Conservation (phyloP, 1,139 yeast species). For the Debaryomyces psychrophilus region DNA sequence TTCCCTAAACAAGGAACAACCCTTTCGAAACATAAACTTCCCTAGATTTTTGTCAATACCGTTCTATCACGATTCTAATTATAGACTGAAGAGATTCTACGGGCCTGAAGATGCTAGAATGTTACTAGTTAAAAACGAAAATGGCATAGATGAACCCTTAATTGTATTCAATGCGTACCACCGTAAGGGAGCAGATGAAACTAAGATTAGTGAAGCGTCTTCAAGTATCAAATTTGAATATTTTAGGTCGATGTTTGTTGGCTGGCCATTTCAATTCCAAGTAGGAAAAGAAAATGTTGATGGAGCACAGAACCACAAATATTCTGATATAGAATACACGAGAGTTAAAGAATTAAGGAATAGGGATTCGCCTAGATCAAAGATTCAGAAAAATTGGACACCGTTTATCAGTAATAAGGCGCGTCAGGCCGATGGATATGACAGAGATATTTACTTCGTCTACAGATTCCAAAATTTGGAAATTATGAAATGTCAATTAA, state of each 20-base stretch:
- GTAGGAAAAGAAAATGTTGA: slow-evolving; percentile 35
- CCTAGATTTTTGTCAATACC: slow-evolving; percentile 37
- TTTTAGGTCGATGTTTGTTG: slow-evolving; percentile 31
- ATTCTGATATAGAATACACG: slow-evolving; percentile 24
- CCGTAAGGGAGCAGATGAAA: slow-evolving; percentile 15
- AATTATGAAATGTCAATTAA: slow-evolving; percentile 29
- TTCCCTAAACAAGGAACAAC: slow-evolving; percentile 8
- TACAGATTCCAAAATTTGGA: slow-evolving; percentile 34
- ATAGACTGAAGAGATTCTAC: slow-evolving; percentile 23
- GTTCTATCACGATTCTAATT: slow-evolving; percentile 23
- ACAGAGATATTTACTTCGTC: slow-evolving; percentile 28
- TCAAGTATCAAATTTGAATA: slow-evolving; percentile 14
- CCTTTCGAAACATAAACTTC: slow-evolving; percentile 20
- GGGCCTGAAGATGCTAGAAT: slow-evolving; percentile 57
- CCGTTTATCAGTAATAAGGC: slow-evolving; percentile 13
- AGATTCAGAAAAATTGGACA: slow-evolving; percentile 15
- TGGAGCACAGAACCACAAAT: slow-evolving; percentile 18
- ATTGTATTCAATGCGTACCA: slow-evolving; percentile 36
- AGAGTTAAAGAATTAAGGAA: slow-evolving; percentile 30
- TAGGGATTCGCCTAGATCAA: slow-evolving; percentile 17
- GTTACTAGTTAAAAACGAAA: slow-evolving; percentile 31
- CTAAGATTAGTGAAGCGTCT: slow-evolving; percentile 2
- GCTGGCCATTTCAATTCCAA: slow-evolving; percentile 45
- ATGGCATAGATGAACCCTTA: slow-evolving; percentile 34
- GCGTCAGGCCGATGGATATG: slow-evolving; percentile 18